Conservation (phyloP, 441 rosid species). For the Codiaeum variegatum region DNA sequence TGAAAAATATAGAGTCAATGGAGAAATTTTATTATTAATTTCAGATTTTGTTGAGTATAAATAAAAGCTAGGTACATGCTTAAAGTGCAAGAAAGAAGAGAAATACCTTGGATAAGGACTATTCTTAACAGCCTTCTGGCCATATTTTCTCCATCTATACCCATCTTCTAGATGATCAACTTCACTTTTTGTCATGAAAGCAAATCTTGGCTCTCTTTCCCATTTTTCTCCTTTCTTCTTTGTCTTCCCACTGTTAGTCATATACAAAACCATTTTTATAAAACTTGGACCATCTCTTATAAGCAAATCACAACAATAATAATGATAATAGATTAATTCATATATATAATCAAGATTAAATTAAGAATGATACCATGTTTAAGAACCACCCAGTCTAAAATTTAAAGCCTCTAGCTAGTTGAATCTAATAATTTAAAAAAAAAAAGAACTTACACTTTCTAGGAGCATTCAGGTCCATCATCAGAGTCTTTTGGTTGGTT, state of each 20-base stretch:
- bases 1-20: not conserved
- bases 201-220: constrained; percentile 65
- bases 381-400: not conserved
- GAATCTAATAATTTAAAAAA: not conserved
- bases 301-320: not conserved
- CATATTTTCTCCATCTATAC: constrained; percentile 94
- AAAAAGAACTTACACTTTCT: constrained; percentile 21
- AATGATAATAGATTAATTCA: not conserved
- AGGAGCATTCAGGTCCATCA: constrained; percentile 26
- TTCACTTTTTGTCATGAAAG: constrained; percentile 91
- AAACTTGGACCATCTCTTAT: constrained; percentile 11
- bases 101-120: constrained; percentile 92
- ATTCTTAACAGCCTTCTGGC: constrained; percentile 94
- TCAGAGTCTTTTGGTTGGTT: constrained; percentile 17
- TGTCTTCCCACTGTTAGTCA: constrained; percentile 34
- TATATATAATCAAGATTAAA: no score
- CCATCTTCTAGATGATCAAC: constrained; percentile 96
- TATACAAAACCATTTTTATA: not conserved
- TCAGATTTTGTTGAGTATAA: not conserved
- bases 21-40: not conserved
- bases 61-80: not conserved
- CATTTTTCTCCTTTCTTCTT: constrained; percentile 69
- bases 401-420: not conserved
- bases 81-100: constrained; percentile 16
- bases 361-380: no score